Evolutionary conservation across 2,329 filamentous ascomycete species (phyloP).

Genomic region (Ophiostoma pallidulum): DNA sequence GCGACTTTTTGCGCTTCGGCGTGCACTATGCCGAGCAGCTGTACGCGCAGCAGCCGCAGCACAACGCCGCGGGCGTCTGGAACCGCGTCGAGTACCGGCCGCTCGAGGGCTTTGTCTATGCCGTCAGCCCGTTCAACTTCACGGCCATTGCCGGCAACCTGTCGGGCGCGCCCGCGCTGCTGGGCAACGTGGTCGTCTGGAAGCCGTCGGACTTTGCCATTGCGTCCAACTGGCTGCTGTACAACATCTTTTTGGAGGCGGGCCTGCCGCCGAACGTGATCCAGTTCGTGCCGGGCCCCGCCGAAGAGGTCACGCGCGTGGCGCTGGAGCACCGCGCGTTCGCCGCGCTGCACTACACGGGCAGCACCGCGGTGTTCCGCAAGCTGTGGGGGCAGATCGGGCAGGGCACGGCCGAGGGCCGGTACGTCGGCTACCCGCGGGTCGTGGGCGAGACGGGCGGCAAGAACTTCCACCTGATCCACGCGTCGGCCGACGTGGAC

Average conservation of each 20-base stretch:
- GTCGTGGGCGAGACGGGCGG: constrained; percentile 43
- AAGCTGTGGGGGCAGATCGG: constrained; percentile 82
- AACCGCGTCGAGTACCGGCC: constrained; percentile 85
- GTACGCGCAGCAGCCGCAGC: constrained; percentile 76
- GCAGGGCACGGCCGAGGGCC: constrained; percentile 67
- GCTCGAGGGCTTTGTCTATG: constrained; percentile 92
- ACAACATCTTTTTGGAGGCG: constrained; percentile 84
- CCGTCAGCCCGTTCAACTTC: constrained; percentile 93
- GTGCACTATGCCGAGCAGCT: constrained; percentile 89
- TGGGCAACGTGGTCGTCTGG: constrained; percentile 94
- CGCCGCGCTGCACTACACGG: constrained; percentile 89
- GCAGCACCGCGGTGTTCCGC: constrained; percentile 85
- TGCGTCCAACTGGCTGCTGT: constrained; percentile 82
- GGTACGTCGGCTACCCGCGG: constrained; percentile 64
- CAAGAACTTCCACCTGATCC: constrained; percentile 44
- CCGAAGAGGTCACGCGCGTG: constrained; percentile 69
- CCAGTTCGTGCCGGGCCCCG: constrained; percentile 85
- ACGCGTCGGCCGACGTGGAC: constrained; percentile 36
- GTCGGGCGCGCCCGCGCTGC: constrained; percentile 68
- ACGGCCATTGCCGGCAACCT: constrained; percentile 90
- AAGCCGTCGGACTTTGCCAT: constrained; percentile 89
- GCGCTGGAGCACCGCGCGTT: constrained; percentile 72
- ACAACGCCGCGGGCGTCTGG: constrained; percentile 79
- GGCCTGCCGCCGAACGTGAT: constrained; percentile 84
- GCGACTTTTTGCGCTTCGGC: constrained; percentile 89